Evolutionary conservation across 495 filamentous ascomycete genomes (phyloP), one percentile per base, ranked within the genome.

Genomic region (Halenospora varia): DNA sequence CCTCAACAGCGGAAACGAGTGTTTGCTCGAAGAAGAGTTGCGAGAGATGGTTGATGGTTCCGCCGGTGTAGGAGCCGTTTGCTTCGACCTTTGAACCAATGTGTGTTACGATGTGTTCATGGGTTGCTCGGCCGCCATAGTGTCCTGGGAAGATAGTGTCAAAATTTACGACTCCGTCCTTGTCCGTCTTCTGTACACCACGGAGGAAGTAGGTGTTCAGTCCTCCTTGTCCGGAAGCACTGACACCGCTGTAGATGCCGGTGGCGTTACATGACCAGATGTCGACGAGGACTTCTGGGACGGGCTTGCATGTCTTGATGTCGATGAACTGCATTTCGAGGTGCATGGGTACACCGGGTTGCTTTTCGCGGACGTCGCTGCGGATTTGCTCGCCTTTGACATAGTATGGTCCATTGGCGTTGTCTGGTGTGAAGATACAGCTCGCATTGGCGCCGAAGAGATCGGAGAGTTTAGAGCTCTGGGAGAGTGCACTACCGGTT

Each of bases 21-120:
- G 72, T 66, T 59, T 83, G 74, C 62, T 84, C 79, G 55, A 79
- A 87, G 80, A 83, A 87, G 39, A 85, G 45, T 65, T 88, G 82
- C 22, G 83, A 82, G 48, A 86, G 70, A 66, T 87, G 79, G 1
- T 76, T 70, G 10, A 80, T 75, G 0, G 61, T 59, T 10, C 79
- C 81, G 44, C 75, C 75, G 18, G 67, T 72, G 52, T 79, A 61
- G 17, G 77, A 82, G 61, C 72, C 71, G 68, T 83, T 85, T 13
- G 67, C 55, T 35, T 71, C 56, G 2, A 75, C 49, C 0, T 64
- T 72, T 3, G 72, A 75, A 52, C 77, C 71, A 26, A 69, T 46
- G 62, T 82, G 80, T 1, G 73, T 74, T 40, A 81, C 67, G 50
- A 79, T 55, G 53, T 86, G 82, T 6, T 77, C 77, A 63, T 85